Base-by-base conservation (phyloP, 2,329 filamentous ascomycete genomes). In the Aspergillus floridensis region DNA sequence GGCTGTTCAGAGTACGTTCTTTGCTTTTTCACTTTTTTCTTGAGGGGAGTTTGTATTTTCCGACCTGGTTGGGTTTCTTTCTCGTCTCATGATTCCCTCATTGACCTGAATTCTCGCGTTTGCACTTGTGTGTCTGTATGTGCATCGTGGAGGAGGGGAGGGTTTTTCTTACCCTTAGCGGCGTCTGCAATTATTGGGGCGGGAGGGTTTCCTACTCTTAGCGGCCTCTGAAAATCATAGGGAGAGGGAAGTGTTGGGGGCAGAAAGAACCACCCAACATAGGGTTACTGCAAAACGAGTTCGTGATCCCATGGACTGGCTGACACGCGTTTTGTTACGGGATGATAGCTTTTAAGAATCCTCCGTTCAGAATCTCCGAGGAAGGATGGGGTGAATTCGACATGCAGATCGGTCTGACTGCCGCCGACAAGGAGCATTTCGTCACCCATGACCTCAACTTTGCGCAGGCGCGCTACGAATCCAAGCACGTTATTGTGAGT, bases 341-440 rank as follows among this genome's bases (percentile, higher is more conserved):
- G 51, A 48, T 31, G 54, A 59, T 38, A 95, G 91, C 86, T 24
- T 89, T 96, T 80, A 88, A 88, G 72, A 88, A 90, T 65, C 86
- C 92, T 0, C 95, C 95, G 0, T 99, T 98, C 80, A 84, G 84
- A 65, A 96, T 96, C 77, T 82, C 87, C 64, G 96, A 99, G 77
- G 91, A 97, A 78, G 95, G 95, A 67, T 99, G 95, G 95, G 95
- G 95, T 71, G 95, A 98, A 79, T 99, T 99, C 75, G 95, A 98
- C 74, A 93, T 99, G 87, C 83, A 82, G 51, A 95, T 98, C 70
- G 86, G 90, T 63, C 84, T 96, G 67, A 89, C 88, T 72, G 90
- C 89, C 48, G 87, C 89, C 31, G 92, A 95, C 77, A 97, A 97
- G 82, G 93, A 96, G 71, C 86, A 92, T 71, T 82, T 85, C 14